Base-by-base conservation (phyloP, 1,284 basidiomycete genomes). In the Lignosus rhinocerotis region DNA sequence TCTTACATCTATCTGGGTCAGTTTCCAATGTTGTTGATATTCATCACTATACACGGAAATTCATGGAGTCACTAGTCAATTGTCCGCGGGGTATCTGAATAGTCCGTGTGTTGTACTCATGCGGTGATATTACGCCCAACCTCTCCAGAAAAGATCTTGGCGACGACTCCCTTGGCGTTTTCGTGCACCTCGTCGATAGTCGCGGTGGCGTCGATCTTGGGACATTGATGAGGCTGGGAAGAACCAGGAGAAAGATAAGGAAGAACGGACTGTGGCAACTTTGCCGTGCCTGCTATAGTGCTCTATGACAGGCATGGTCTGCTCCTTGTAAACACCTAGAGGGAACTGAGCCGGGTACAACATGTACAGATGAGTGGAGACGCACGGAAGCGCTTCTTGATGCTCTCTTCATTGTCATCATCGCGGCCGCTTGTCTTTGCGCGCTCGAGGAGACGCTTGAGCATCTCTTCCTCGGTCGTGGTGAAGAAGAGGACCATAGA, bases 231-330 rank as follows among this genome's bases (percentile, higher is more conserved):
- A 56, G 19, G 6, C 31, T 36, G 14, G 36, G 36, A 60, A 51
- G 36, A 58, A 39, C 65, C 38, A n/a, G 32, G 21, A 3, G 30
- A 48, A 34, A 34, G 30, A 6, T 7, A 51, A 36, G 17, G 21
- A 55, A 49, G 33, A 16, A 74, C 83, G 61, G 65, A 95, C 94
- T 78, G 93, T 83, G 19, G 87, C 87, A 17, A 98, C 93, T 72
- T 94, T 94, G 69, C 77, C 79, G 59, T 82, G 72, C 60, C 80
- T 74, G 54, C 81, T 76, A 75, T 97, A 98, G 74, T 95, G 82
- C 55, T 96, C 81, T 61, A 99, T 93, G 54, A 99, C 97, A 11
- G 97, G 96, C 91, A 94, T 94, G n/a, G 92, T 94, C 48, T 94
- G 92, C 50, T 91, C 87, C 62, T 90, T 82, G 76, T 98, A 98